Evolutionary conservation across 2,329 filamentous ascomycete genomes (phyloP).

Genomic region (Trichoderma oligosporum): DNA sequence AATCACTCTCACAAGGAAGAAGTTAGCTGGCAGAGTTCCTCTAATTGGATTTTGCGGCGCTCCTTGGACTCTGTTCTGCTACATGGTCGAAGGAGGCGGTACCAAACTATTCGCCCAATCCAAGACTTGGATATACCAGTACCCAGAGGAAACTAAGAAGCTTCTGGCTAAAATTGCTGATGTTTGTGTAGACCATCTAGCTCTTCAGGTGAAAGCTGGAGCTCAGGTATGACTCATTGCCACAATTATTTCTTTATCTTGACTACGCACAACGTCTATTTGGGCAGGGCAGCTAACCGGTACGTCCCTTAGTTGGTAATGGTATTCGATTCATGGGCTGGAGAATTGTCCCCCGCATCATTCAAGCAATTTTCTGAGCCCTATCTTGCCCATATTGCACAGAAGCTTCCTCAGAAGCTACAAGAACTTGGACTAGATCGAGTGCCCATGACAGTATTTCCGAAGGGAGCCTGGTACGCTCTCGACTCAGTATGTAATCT

Average conservation of each 20-base stretch:
- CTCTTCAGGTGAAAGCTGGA: slow-evolving; percentile 85
- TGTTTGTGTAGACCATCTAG: slow-evolving; percentile 91
- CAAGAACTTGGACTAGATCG: slow-evolving; percentile 69
- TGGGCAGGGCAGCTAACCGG: neutral
- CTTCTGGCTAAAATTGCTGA: slow-evolving; percentile 89
- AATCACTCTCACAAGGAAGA: slow-evolving; percentile 84
- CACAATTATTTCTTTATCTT: neutral
- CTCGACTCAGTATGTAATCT: slow-evolving; percentile 81
- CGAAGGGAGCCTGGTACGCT: slow-evolving; percentile 95
- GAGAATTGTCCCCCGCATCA: slow-evolving; percentile 78
- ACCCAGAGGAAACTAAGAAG: slow-evolving; percentile 73
- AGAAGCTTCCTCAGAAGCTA: slow-evolving; percentile 71
- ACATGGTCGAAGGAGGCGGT: slow-evolving; percentile 98
- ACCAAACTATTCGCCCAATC: slow-evolving; percentile 91
- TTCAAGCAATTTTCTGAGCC: slow-evolving; percentile 86
- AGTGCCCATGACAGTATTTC: slow-evolving; percentile 97
- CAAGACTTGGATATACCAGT: slow-evolving; percentile 96
- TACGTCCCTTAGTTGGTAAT: slow-evolving; percentile 64
- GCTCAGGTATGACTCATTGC: slow-evolving; percentile 62
- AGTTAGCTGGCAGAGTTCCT: slow-evolving; percentile 82
- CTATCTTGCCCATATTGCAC: slow-evolving; percentile 78
- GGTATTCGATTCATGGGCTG: slow-evolving; percentile 98
- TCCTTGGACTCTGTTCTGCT: slow-evolving; percentile 94
- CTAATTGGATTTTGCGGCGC: slow-evolving; percentile 96
- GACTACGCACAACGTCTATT: neutral